phyloP scores from a whole-genome alignment of 306 rosid species.

The Pyrus communis region DNA sequence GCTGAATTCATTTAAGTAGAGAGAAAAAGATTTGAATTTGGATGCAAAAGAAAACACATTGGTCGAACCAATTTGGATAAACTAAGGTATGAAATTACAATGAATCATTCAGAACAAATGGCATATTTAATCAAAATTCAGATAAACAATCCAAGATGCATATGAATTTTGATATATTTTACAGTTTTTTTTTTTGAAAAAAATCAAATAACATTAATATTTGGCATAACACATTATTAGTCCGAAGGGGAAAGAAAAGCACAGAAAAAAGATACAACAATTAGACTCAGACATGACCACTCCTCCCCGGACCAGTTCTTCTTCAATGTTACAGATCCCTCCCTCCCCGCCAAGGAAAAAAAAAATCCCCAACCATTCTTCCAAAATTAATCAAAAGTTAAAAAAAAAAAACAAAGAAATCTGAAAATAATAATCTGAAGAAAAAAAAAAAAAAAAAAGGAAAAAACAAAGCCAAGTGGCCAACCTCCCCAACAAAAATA shows the following conservation, averaged over 20 bases:
- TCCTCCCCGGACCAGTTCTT: neutral
- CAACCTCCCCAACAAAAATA: slow-evolving; percentile 8
- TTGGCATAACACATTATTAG: slow-evolving; percentile 16
- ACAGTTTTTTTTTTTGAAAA: neutral
- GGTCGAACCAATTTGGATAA: neutral
- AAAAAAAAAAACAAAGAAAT: neutral
- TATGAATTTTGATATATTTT: neutral
- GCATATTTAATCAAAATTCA: neutral
- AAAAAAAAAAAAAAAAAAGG: slow-evolving; percentile 2
- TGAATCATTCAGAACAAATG: neutral
- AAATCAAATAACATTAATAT: neutral
- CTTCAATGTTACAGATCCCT: slow-evolving; percentile 1
- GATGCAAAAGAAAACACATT: neutral
- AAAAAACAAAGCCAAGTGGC: slow-evolving; percentile 18
- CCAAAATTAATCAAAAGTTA: neutral
- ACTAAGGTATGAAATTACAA: too few relatives aligned
- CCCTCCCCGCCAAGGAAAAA: slow-evolving; percentile 4
- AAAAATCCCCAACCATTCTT: slow-evolving; percentile 1
- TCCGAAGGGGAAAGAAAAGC: slow-evolving; percentile 1
- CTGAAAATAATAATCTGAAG: neutral
- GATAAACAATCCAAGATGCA: neutral
- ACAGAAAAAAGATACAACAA: slow-evolving; percentile 21
- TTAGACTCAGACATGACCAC: neutral
- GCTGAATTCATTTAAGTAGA: neutral
- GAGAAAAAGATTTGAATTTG: too few relatives aligned